A percentile compares a stretch with the other conserved stretches of the same genome.
phyloP scores from a whole-genome alignment of 1,284 basidiomycete species.

The Coniferiporia weirii region DNA sequence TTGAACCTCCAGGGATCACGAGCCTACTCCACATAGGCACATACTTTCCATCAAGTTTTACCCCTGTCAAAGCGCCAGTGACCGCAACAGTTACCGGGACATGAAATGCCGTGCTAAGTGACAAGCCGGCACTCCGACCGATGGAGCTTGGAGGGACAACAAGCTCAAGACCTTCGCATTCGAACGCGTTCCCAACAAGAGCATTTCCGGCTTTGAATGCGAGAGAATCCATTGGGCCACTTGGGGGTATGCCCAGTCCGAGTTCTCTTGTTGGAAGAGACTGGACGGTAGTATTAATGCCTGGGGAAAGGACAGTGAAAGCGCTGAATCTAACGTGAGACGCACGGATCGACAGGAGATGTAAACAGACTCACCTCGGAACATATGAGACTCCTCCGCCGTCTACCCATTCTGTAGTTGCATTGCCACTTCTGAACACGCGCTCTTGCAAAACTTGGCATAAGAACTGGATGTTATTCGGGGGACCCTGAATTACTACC shows the following conservation, averaged over 20 bases:
- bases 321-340: slow-evolving; percentile 33
- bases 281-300: slow-evolving; percentile 59
- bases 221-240: slow-evolving; percentile 62
- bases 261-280: slow-evolving; percentile 56
- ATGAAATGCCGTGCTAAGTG: slow-evolving; percentile 43
- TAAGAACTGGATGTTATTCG: slow-evolving; percentile 55
- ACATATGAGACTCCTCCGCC: slow-evolving; percentile 34
- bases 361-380: slow-evolving; percentile 33
- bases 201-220: slow-evolving; percentile 58
- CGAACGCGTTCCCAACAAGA: slow-evolving; percentile 51
- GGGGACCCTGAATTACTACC: slow-evolving; percentile 44
- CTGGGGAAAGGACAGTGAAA: slow-evolving; percentile 52
- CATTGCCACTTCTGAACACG: slow-evolving; percentile 41
- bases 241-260: slow-evolving; percentile 60
- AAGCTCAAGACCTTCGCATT: slow-evolving; percentile 57
- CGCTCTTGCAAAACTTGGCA: slow-evolving; percentile 37
- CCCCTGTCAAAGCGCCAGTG: slow-evolving; percentile 45
- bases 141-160: slow-evolving; percentile 32
- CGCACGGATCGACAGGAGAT: neutral
- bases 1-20: slow-evolving; percentile 40
- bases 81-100: slow-evolving; percentile 47
- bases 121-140: slow-evolving; percentile 13
- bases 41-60: slow-evolving; percentile 38
- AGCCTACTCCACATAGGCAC: slow-evolving; percentile 47
- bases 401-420: slow-evolving; percentile 55